Conservation (phyloP, 345 rosid genomes). For the Populus ilicifolia region DNA sequence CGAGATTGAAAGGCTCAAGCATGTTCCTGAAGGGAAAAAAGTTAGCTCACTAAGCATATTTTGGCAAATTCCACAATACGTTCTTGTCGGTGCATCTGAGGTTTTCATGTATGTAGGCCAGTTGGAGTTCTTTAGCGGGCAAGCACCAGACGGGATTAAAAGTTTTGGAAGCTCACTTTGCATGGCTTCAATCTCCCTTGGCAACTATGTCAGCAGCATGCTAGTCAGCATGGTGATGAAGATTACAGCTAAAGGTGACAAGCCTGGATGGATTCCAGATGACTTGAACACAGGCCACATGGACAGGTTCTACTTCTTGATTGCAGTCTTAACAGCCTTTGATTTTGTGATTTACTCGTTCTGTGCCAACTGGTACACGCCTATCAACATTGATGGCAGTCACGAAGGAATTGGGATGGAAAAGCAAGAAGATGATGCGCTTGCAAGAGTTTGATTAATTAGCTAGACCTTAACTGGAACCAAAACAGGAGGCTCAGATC, state of each 20-base stretch:
- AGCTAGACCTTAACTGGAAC: not conserved
- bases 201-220: slow-evolving; percentile 78
- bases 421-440: not conserved
- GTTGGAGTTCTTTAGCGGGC: slow-evolving; percentile 81
- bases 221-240: slow-evolving; percentile 63
- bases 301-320: slow-evolving; percentile 69
- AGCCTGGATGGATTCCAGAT: slow-evolving; percentile 76
- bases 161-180: slow-evolving; percentile 92
- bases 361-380: slow-evolving; percentile 72
- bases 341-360: slow-evolving; percentile 58
- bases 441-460: not conserved
- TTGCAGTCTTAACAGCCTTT: slow-evolving; percentile 57
- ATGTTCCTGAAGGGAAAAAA: slow-evolving; percentile 41
- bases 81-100: slow-evolving; percentile 73
- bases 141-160: slow-evolving; percentile 85
- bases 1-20: slow-evolving; percentile 54
- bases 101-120: slow-evolving; percentile 96
- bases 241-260: slow-evolving; percentile 46
- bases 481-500: not conserved
- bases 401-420: not conserved
- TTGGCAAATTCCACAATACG: slow-evolving; percentile 90
- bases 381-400: slow-evolving; percentile 48
- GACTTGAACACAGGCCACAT: slow-evolving; percentile 66
- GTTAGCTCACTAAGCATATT: slow-evolving; percentile 61
- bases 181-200: slow-evolving; percentile 94